Conservation (phyloP, 2,329 filamentous ascomycete species). For the Trematosphaeria pertusa region DNA sequence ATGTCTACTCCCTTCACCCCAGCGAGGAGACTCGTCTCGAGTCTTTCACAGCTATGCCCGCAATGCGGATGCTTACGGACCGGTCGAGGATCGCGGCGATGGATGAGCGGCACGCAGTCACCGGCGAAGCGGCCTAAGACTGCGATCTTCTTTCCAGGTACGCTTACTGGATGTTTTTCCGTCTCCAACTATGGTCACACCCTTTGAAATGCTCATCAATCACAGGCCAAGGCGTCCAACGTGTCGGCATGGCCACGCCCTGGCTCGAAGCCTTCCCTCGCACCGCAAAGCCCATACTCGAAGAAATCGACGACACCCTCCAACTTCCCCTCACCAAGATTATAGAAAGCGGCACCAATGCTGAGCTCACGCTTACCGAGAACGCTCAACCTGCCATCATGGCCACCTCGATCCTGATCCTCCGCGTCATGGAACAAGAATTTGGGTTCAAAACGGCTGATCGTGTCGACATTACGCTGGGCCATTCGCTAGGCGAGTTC, state of each 20-base stretch:
- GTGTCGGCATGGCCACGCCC: conserved; percentile 83
- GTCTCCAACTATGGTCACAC: not conserved
- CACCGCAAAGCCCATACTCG: conserved; percentile 76
- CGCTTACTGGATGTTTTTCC: not conserved
- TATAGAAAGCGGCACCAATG: conserved; percentile 81
- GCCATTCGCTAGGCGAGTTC: conserved; percentile 93
- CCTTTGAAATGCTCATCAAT: conserved; percentile 15
- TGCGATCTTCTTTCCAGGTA: conserved; percentile 50
- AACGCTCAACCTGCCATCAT: conserved; percentile 96
- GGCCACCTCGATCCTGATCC: conserved; percentile 89
- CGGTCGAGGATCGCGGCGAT: conserved; percentile 23
- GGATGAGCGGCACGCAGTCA: conserved; percentile 38
- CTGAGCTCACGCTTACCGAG: conserved; percentile 77
- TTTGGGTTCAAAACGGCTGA: conserved; percentile 77
- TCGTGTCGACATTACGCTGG: conserved; percentile 81
- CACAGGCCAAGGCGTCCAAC: conserved; percentile 84
- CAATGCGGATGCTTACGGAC: conserved; percentile 23
- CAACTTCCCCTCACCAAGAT: conserved; percentile 76
- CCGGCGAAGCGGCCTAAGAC: conserved; percentile 43
- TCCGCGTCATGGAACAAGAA: conserved; percentile 84
- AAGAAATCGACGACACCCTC: conserved; percentile 83
- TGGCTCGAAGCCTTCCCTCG: conserved; percentile 87
- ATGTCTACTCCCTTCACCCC: conserved; percentile 26
- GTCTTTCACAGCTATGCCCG: conserved; percentile 23
- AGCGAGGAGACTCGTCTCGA: conserved; percentile 18